A percentile compares a stretch with the other conserved stretches of the same genome.
phyloP scores from a whole-genome alignment of 2,329 filamentous ascomycete species.

The Ambrosiella xylebori region DNA sequence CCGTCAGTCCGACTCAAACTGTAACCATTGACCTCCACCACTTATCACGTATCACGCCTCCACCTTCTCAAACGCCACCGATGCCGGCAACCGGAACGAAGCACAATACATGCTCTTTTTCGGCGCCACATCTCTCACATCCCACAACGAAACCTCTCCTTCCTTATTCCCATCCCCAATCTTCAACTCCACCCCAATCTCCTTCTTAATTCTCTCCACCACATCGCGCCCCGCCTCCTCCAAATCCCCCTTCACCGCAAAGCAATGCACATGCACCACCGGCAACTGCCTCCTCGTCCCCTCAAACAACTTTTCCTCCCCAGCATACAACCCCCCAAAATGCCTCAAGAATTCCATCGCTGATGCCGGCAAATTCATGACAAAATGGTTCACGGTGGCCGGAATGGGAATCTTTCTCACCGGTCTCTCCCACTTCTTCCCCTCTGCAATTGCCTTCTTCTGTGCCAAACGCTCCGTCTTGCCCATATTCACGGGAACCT shows the following conservation, averaged over 20 bases:
- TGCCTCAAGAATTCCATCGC: slow-evolving; percentile 61
- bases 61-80: slow-evolving; percentile 55
- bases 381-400: slow-evolving; percentile 70
- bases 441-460: slow-evolving; percentile 20
- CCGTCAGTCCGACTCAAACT: too few species aligned
- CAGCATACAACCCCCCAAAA: slow-evolving; percentile 70
- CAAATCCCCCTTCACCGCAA: slow-evolving; percentile 62
- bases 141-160: slow-evolving; percentile 38
- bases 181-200: slow-evolving; percentile 22
- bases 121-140: slow-evolving; percentile 77
- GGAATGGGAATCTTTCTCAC: slow-evolving; percentile 39
- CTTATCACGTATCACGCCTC: neutral
- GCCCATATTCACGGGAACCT: slow-evolving; percentile 27
- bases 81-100: slow-evolving; percentile 66
- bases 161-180: slow-evolving; percentile 29
- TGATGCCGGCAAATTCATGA: slow-evolving; percentile 91
- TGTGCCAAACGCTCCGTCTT: slow-evolving; percentile 19
- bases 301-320: slow-evolving; percentile 50
- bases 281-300: slow-evolving; percentile 47
- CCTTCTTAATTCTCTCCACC: slow-evolving; percentile 24
- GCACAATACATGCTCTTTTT: slow-evolving; percentile 96
- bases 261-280: slow-evolving; percentile 87
- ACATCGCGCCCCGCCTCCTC: slow-evolving; percentile 40
- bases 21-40: too few species aligned
- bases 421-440: slow-evolving; percentile 12